Base-by-base conservation (phyloP, 306 rosid genomes). In the Trifolium pratense region DNA sequence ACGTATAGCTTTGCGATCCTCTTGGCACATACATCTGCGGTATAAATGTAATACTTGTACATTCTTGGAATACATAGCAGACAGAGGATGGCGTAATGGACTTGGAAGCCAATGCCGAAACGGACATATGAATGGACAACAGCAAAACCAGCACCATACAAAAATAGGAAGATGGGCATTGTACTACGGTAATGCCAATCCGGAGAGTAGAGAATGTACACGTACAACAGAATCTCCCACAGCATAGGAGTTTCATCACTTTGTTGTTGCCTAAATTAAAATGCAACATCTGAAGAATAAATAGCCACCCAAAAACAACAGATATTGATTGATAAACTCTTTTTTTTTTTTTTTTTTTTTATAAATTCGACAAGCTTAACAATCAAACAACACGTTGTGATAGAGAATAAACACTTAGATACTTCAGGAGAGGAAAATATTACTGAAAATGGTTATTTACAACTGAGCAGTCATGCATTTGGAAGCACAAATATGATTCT, bases 191-290 rank as follows among this genome's bases (percentile, higher is more conserved):
- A 92, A 71, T 92, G 96, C 97, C 97, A 92, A 78, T 92, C 93
- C 1, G 97, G 97, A 15, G 97, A 88, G 77, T 92, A 83, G 53
- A 92, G 92, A 69, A 92, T 88, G 89, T 89, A 92, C 77, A 92
- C 65, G 83, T 89, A 92, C 34, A 92, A 86, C 46, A 92, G 92
- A 83, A 92, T 85, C 83, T 92, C 97, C 97, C 96, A 92, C 48
- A 92, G 87, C 97, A 92, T 88, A 1, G 96, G 97, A 70, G 93
- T 89, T 84, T 92, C 97, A 46, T 89, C 96, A 0, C 97, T 82
- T 78, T 92, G 93, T 51, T 92, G 97, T 85, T 92, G 93, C 93
- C 97, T 92, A 85, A 45, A 87, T 72, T 53, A 40, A 55, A 72
- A 68, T 31, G 42, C 52, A 79, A 80, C 75, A 80, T 46, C 48